A percentile compares a stretch with the other conserved stretches of the same genome.
Conservation (phyloP, 2,329 filamentous ascomycete genomes). For the Sclerotinia nivalis region DNA sequence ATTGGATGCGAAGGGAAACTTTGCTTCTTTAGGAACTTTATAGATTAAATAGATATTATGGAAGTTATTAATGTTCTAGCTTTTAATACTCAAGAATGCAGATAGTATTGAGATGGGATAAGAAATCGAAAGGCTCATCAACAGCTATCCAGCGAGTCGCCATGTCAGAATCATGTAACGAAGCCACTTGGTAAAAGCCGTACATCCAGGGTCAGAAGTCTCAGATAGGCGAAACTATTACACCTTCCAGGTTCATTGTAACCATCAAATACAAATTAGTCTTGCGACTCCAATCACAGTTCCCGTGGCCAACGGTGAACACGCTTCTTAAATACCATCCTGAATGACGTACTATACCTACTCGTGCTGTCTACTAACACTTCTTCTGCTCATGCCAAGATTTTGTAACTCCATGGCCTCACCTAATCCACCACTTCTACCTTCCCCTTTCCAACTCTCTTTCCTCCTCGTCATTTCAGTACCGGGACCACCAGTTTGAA, state of each 20-base stretch:
- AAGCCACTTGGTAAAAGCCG: no score
- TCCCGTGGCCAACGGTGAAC: background rate
- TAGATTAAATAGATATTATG: no score
- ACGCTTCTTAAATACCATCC: background rate
- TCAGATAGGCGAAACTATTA: no score
- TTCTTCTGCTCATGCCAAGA: conserved; percentile 32
- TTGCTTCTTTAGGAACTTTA: no score
- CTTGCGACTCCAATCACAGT: background rate
- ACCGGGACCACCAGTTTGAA: background rate
- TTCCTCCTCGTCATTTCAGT: conserved; percentile 12
- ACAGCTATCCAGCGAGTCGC: no score
- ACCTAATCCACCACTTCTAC: conserved; percentile 27
- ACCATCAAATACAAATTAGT: background rate
- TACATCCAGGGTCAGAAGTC: no score
- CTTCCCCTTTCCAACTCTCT: conserved; percentile 27
- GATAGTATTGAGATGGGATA: no score
- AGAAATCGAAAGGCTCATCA: no score
- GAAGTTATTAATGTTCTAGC: no score
- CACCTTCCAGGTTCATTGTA: background rate
- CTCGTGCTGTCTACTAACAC: conserved; percentile 35
- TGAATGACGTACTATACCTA: conserved; percentile 14
- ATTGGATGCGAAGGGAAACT: no score
- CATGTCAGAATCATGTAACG: no score
- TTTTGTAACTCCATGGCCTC: conserved; percentile 28
- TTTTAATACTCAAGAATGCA: conserved; percentile 18